phyloP scores from a whole-genome alignment of 345 rosid genomes.

The Rhodamnia rubescens region DNA sequence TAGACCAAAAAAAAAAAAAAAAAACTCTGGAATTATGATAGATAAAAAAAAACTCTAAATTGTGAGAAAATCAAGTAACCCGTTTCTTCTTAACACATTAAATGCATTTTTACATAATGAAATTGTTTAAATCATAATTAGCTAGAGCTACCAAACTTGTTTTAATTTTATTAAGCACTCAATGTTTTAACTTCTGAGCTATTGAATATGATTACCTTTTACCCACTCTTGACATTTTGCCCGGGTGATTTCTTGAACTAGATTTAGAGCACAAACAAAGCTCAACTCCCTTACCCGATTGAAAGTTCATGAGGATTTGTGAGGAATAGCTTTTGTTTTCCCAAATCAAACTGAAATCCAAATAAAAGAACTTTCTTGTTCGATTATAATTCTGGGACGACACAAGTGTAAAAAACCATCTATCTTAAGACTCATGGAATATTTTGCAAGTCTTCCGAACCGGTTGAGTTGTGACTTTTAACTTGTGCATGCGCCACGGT shows the following conservation, averaged over 20 bases:
- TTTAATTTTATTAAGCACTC: neutral
- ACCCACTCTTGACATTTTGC: neutral
- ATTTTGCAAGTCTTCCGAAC: neutral
- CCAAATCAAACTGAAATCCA: neutral
- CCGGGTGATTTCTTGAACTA: neutral
- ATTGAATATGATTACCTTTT: neutral
- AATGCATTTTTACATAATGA: neutral
- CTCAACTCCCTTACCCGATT: neutral
- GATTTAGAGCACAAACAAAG: neutral
- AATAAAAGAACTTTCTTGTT: neutral
- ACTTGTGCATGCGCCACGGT: neutral
- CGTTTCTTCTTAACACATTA: neutral
- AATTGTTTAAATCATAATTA: neutral
- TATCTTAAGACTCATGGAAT: neutral
- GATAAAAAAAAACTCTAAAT: neutral
- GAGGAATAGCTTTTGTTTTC: neutral
- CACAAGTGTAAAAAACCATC: neutral
- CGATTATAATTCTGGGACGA: neutral
- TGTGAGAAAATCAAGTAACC: neutral
- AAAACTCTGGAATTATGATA: too few relatives aligned
- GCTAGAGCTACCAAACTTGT: neutral
- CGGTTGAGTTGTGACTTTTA: neutral
- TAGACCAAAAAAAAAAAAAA: too few relatives aligned
- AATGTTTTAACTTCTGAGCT: neutral
- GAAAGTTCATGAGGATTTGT: neutral